Percentiles rank a stretch among this genome's conserved stretches.
Evolutionary conservation across 2,329 filamentous ascomycete genomes (phyloP).

Genomic region (Paraphoma chrysanthemicola): DNA sequence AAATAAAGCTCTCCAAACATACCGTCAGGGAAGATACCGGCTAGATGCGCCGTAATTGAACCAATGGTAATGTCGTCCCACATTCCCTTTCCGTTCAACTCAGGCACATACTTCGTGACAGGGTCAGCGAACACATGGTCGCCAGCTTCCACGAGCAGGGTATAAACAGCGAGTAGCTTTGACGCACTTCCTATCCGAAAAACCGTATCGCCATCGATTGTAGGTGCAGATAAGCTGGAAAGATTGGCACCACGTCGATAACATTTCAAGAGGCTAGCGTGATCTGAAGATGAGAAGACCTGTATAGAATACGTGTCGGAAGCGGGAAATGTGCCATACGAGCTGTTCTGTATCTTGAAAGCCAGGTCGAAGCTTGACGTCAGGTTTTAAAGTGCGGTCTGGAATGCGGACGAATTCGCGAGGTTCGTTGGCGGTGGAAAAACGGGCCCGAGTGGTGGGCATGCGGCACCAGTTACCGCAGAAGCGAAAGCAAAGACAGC

Average conservation of each 20-base stretch:
- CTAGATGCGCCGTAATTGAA: constrained; percentile 43
- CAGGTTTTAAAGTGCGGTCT: constrained; percentile 25
- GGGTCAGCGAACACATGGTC: constrained; percentile 45
- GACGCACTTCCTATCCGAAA: constrained; percentile 53
- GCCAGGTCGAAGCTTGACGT: constrained; percentile 18
- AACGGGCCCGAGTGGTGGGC: constrained; percentile 29
- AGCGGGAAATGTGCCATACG: constrained; percentile 15
- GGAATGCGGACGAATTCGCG: constrained; percentile 25
- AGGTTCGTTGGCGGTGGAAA: constrained; percentile 30
- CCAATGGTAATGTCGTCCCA: constrained; percentile 47
- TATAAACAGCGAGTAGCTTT: constrained; percentile 51
- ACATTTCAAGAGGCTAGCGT: constrained; percentile 25
- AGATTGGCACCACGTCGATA: constrained; percentile 22
- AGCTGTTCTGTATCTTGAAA: constrained; percentile 24
- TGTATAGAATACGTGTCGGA: constrained; percentile 28
- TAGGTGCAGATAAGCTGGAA: constrained; percentile 20
- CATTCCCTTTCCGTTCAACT: constrained; percentile 29
- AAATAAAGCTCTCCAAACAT: constrained; percentile 20
- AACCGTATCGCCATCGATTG: constrained; percentile 49
- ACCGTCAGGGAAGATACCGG: constrained; percentile 40
- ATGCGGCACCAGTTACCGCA: neutral
- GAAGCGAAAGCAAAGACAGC: too few species aligned
- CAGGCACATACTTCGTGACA: constrained; percentile 35
- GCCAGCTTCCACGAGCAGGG: constrained; percentile 45
- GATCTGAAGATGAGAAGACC: constrained; percentile 29